A percentile compares a stretch with the other conserved stretches of the same genome.
phyloP scores from a whole-genome alignment of 345 rosid species.

The Camelina laxa region DNA sequence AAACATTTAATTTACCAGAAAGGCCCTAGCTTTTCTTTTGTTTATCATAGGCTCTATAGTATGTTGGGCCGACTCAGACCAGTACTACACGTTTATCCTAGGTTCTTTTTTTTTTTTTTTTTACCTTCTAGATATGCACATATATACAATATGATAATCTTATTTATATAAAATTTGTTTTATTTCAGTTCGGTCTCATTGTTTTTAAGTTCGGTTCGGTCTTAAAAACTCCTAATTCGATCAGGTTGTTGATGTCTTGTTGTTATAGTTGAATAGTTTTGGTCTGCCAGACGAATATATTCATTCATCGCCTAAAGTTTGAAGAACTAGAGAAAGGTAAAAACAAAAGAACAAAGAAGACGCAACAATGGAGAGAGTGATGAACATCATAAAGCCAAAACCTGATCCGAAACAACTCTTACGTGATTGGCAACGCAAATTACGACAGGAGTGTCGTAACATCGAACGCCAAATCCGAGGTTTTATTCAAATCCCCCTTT shows the following conservation, averaged over 20 bases:
- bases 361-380: constrained; percentile 71
- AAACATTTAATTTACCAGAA: neutral
- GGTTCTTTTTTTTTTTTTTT: neutral
- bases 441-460: constrained; percentile 90
- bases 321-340: neutral
- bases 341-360: neutral
- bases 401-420: constrained; percentile 77
- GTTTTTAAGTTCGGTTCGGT: neutral
- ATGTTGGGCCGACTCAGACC: constrained; percentile 20
- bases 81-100: neutral
- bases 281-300: neutral
- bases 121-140: too few species aligned
- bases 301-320: neutral
- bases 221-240: too few species aligned
- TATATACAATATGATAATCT: too few species aligned
- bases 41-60: neutral
- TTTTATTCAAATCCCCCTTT: constrained; percentile 8
- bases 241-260: too few species aligned
- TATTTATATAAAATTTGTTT: neutral
- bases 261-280: neutral
- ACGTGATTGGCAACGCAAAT: constrained; percentile 91
- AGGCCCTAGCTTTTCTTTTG: neutral
- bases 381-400: constrained; percentile 81
- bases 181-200: neutral
- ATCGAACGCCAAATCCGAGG: constrained; percentile 96